A percentile compares a stretch with the other conserved stretches of the same genome.
Evolutionary conservation across 148 eudicot species (phyloP).

Genomic region (Rhododendron vialii): DNA sequence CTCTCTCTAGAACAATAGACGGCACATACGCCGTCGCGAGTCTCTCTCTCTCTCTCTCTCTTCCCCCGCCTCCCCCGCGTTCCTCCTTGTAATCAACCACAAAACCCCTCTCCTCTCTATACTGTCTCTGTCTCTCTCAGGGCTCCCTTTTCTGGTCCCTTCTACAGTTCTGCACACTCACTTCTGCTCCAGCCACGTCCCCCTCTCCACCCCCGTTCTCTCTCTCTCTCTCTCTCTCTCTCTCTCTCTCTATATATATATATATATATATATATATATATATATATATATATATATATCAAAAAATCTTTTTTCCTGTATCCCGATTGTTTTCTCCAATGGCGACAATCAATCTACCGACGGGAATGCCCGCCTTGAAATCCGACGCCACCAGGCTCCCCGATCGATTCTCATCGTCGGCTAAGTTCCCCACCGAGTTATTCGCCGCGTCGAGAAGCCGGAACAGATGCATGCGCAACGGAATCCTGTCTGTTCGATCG

Average conservation of each 20-base stretch:
- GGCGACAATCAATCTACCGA: constrained; percentile 40
- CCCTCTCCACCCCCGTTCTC: neutral
- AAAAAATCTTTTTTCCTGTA: neutral
- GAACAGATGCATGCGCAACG: constrained; percentile 26
- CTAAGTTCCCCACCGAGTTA: constrained; percentile 22
- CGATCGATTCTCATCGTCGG: constrained; percentile 36
- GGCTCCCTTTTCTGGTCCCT: constrained; percentile 12
- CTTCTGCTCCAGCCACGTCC: neutral
- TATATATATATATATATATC: neutral
- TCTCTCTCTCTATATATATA: neutral
- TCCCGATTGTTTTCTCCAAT: constrained; percentile 8
- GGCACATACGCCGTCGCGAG: neutral
- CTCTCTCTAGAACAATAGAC: neutral
- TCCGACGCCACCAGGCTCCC: constrained; percentile 19
- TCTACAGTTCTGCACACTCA: neutral
- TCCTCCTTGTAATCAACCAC: neutral
- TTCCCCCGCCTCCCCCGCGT: neutral
- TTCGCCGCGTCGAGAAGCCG: constrained; percentile 1
- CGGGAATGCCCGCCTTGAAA: constrained; percentile 28
- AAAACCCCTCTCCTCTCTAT: neutral
- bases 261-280: neutral
- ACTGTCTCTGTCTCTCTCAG: neutral
- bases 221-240: neutral
- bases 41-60: neutral
- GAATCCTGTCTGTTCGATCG: constrained; percentile 30